A percentile compares a stretch with the other conserved stretches of the same genome.
Conservation (phyloP, 805 yeast species). For the Candida lessepsii region DNA sequence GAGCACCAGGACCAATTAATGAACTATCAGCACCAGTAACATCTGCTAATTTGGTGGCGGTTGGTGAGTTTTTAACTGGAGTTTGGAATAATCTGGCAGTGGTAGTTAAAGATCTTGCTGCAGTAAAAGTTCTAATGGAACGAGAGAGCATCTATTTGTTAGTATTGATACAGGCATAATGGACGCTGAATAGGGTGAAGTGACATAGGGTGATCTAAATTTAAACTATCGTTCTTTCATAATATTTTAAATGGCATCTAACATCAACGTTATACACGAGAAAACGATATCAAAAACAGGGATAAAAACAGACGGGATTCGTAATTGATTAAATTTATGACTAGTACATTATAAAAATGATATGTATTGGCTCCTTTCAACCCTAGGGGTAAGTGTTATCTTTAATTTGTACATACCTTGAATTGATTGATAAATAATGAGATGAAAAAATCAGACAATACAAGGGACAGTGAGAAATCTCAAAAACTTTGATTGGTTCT, state of each 20-base stretch:
- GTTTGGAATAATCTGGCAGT: conserved; percentile 28
- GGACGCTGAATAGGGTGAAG: too few species aligned
- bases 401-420: conserved; percentile 2
- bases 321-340: too few species aligned
- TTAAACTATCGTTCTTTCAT: too few species aligned
- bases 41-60: conserved; percentile 70
- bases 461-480: conserved; percentile 2
- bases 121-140: conserved; percentile 10
- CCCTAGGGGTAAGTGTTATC: background rate
- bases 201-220: too few species aligned
- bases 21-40: conserved; percentile 71
- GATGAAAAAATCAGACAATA: conserved; percentile 8
- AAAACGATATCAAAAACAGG: too few species aligned
- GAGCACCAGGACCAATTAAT: conserved; percentile 89
- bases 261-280: too few species aligned
- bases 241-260: too few species aligned
- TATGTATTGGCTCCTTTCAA: too few species aligned
- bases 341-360: too few species aligned
- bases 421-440: conserved; percentile 2
- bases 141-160: conserved; percentile 17
- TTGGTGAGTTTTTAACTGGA: conserved; percentile 43
- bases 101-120: conserved; percentile 35
- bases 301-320: too few species aligned
- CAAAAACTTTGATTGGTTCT: conserved; percentile 7
- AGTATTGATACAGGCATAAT: conserved; percentile 3